Conservation (phyloP, 106 monocot genomes). For the Apostasia ramifera region DNA sequence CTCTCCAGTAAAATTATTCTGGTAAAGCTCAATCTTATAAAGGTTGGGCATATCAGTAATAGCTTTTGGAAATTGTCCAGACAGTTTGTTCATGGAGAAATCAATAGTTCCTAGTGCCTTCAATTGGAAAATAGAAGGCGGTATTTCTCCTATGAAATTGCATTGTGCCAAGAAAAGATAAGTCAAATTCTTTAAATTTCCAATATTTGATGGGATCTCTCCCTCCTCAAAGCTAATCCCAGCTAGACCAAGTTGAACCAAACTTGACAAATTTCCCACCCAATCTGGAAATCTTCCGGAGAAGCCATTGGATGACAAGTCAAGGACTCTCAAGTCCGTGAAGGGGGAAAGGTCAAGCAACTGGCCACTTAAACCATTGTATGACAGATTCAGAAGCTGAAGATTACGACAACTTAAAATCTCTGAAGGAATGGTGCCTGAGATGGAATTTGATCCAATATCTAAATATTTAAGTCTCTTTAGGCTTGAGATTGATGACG, state of each 20-base stretch:
- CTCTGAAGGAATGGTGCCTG: conserved; percentile 43
- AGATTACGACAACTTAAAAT: conserved; percentile 47
- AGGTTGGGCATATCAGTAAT: conserved; percentile 51
- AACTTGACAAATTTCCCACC: conserved; percentile 33
- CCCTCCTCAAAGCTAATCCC: conserved; percentile 49
- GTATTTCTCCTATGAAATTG: conserved; percentile 56
- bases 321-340: conserved; percentile 38
- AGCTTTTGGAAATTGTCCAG: conserved; percentile 44
- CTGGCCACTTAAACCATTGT: conserved; percentile 38
- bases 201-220: conserved; percentile 38
- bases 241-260: conserved; percentile 42
- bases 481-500: conserved; percentile 36
- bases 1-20: conserved; percentile 61
- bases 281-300: conserved; percentile 55
- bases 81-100: conserved; percentile 59
- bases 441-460: conserved; percentile 36
- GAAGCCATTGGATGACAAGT: conserved; percentile 52
- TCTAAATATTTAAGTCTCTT: conserved; percentile 21
- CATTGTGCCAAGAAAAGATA: conserved; percentile 54
- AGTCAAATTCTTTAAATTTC: conserved; percentile 66
- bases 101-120: conserved; percentile 45
- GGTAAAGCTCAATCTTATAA: conserved; percentile 68
- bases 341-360: conserved; percentile 63
- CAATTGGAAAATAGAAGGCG: conserved; percentile 43
- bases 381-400: conserved; percentile 54